Base-by-base conservation (phyloP, 208 protist genomes). In the Angomonas ambiguus region DNA sequence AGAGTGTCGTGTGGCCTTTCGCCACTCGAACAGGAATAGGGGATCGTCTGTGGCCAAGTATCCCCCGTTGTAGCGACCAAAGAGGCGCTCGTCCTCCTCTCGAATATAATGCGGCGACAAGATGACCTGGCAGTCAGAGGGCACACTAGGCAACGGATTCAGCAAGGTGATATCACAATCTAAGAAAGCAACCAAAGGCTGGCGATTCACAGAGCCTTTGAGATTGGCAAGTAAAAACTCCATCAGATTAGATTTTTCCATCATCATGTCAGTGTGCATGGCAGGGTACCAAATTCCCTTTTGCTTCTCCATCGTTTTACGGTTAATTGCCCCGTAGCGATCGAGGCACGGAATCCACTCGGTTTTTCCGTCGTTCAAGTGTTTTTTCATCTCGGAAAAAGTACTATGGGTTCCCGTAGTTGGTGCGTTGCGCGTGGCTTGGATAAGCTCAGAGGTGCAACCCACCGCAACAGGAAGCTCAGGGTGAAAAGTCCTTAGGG, bases 241-340 rank as follows among this genome's bases (percentile, higher is more conserved):
- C n/a, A n/a, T 45, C 11, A 16, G 16, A 8, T 45, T 45, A 16
- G 38, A 45, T 16, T 45, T 8, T 45, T 45, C 38, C 38, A 16
- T 16, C 38, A 45, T 8, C 38, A 45, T 45, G 38, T n/a, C n/a
- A n/a, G n/a, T n/a, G n/a, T n/a, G n/a, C n/a, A n/a, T n/a, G n/a
- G n/a, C n/a, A n/a, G n/a, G n/a, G 11, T 53, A 69, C 58, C 91
- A 85, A 74, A 95, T 82, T 8, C 92, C 62, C 56, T 85, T 82
- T n/a, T 79, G 64, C 62, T 95, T 95, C 66, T 95, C 85, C 83
- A 95, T 90, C 85, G 92, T 95, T 2, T 35, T 45, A n/a, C 88
- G 75, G 11, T 77, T 57, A 65, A 92, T 87, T 22, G 62, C 68
- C 32, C 62, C 66, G 71, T 90, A 94, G 27, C 51, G 51, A 48